Conservation (phyloP, 106 monocot genomes). For the Vanilla planifolia region DNA sequence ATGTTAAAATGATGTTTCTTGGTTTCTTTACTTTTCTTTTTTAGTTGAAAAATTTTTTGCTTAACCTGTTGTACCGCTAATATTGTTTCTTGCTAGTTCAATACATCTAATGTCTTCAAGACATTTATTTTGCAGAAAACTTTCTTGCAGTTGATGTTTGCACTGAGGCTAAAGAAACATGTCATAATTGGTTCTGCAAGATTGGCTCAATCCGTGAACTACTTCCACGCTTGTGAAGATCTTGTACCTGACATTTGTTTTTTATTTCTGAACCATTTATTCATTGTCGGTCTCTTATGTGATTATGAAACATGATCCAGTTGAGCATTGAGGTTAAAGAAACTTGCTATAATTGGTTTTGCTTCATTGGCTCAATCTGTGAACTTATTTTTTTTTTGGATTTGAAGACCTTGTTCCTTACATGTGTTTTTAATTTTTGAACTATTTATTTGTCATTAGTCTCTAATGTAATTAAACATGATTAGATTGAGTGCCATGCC, state of each 20-base stretch:
- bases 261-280: not conserved
- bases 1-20: not conserved
- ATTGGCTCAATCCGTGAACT: slow-evolving; percentile 45
- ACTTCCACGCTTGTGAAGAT: slow-evolving; percentile 40
- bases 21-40: not conserved
- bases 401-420: no score
- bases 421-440: no score
- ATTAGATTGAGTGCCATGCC: no score
- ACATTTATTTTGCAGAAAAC: slow-evolving; percentile 12
- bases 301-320: no score
- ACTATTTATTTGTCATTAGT: no score
- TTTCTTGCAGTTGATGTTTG: slow-evolving; percentile 25
- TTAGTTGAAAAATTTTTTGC: not conserved
- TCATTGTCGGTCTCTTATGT: not conserved
- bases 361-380: no score
- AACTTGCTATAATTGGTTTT: no score
- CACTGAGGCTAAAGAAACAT: slow-evolving; percentile 38
- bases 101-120: not conserved
- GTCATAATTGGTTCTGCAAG: slow-evolving; percentile 49
- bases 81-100: not conserved
- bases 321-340: no score
- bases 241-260: slow-evolving; percentile 5
- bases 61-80: no score
- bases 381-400: no score
- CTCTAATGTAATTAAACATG: no score